phyloP scores from a whole-genome alignment of 2,329 filamentous ascomycete genomes.

The Corynespora cassiicola region DNA sequence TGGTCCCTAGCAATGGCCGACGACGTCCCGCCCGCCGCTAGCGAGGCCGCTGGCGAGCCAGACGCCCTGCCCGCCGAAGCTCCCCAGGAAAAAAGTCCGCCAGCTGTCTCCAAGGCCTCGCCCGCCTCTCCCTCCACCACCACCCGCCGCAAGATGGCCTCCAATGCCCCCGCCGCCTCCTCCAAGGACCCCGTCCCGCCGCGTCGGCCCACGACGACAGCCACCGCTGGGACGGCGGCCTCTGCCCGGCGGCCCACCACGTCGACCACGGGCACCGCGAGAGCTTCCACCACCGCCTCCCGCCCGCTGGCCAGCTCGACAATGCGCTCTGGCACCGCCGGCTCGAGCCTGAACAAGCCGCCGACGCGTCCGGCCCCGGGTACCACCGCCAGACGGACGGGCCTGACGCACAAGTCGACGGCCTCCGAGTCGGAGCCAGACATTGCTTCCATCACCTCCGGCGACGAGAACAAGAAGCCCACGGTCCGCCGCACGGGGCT shows the following conservation, averaged over 20 bases:
- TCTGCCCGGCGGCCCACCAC: slow-evolving; percentile 33
- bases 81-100: slow-evolving; percentile 17
- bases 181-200: slow-evolving; percentile 37
- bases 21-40: slow-evolving; percentile 11
- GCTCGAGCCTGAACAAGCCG: slow-evolving; percentile 43
- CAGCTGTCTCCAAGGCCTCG: slow-evolving; percentile 9
- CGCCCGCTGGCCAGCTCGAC: slow-evolving; percentile 30
- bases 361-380: slow-evolving; percentile 40
- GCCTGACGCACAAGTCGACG: slow-evolving; percentile 24
- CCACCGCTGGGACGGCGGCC: slow-evolving; percentile 20
- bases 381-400: slow-evolving; percentile 28
- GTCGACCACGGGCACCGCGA: slow-evolving; percentile 23
- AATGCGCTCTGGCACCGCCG: slow-evolving; percentile 30
- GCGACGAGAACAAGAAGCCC: slow-evolving; percentile 44
- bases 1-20: background rate
- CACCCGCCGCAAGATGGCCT: slow-evolving; percentile 41
- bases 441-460: slow-evolving; percentile 40
- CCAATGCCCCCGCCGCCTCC: slow-evolving; percentile 29
- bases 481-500: slow-evolving; percentile 32
- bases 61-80: slow-evolving; percentile 3
- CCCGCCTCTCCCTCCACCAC: slow-evolving; percentile 34
- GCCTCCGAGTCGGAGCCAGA: slow-evolving; percentile 42
- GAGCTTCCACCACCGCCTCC: slow-evolving; percentile 32
- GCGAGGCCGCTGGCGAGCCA: slow-evolving; percentile 5
- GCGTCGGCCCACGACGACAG: slow-evolving; percentile 29